phyloP scores from a whole-genome alignment of 805 yeast species.

The Candida tibetensis region DNA sequence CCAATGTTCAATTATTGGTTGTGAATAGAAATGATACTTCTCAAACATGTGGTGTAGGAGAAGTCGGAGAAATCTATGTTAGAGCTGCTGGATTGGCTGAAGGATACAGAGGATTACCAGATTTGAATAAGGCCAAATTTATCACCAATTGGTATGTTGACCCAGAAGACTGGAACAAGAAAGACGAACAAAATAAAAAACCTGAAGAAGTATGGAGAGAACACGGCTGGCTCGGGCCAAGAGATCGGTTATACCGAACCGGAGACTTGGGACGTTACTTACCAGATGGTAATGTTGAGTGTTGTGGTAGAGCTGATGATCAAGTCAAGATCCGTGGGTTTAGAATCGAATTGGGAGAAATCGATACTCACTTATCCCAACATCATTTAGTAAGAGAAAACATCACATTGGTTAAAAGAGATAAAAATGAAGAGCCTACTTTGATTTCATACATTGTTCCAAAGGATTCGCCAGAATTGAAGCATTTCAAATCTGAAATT shows the following conservation, averaged over 20 bases:
- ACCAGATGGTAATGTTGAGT: conserved; percentile 97
- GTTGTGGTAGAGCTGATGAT: conserved; percentile 98
- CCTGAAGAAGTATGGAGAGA: conserved; percentile 63
- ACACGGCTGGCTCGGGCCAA: conserved; percentile 82
- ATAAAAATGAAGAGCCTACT: conserved; percentile 89
- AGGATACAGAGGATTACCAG: conserved; percentile 91
- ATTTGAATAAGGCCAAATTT: conserved; percentile 82
- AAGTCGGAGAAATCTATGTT: conserved; percentile 97
- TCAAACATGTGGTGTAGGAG: conserved; percentile 97
- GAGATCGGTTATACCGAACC: conserved; percentile 94
- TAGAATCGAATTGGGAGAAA: conserved; percentile 97
- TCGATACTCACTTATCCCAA: conserved; percentile 94
- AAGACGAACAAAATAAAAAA: conserved; percentile 46
- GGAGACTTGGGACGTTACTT: conserved; percentile 96
- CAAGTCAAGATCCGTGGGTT: conserved; percentile 98
- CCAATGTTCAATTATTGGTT: conserved; percentile 87
- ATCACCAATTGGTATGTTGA: conserved; percentile 88
- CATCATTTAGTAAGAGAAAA: conserved; percentile 92
- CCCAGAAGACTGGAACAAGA: conserved; percentile 56
- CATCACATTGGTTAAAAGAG: conserved; percentile 85
- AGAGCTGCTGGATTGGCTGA: conserved; percentile 98
- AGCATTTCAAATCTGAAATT: conserved; percentile 47
- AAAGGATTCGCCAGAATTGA: conserved; percentile 44
- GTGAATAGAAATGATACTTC: conserved; percentile 87
- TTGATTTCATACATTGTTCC: conserved; percentile 92